Evolutionary conservation across 805 yeast genomes (phyloP).

Genomic region (Ogataea parapolymorpha): DNA sequence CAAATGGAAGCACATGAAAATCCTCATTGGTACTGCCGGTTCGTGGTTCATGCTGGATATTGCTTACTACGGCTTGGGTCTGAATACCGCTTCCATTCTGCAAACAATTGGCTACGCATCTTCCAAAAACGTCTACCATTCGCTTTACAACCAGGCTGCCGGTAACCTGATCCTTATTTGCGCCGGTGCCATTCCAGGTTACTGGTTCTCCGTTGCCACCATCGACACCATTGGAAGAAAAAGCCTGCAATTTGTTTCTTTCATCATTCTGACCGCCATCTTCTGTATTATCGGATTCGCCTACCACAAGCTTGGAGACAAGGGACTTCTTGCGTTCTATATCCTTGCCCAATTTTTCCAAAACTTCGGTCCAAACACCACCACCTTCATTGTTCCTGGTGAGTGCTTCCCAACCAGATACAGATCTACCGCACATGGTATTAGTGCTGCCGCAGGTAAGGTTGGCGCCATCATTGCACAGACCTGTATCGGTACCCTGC

Average conservation of each 20-base stretch:
- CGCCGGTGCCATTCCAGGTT: constrained; percentile 95
- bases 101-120: constrained; percentile 83
- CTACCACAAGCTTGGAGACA: constrained; percentile 62
- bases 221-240: constrained; percentile 82
- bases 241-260: constrained; percentile 76
- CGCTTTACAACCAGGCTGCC: constrained; percentile 74
- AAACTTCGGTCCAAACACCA: constrained; percentile 91
- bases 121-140: constrained; percentile 62
- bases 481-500: constrained; percentile 80
- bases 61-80: constrained; percentile 85
- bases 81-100: constrained; percentile 77
- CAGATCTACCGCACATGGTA: constrained; percentile 94
- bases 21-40: constrained; percentile 84
- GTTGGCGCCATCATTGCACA: constrained; percentile 92
- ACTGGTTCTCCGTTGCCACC: constrained; percentile 81
- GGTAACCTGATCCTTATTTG: constrained; percentile 91
- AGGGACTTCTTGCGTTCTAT: constrained; percentile 73
- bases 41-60: constrained; percentile 90
- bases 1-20: constrained; percentile 85
- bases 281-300: constrained; percentile 84
- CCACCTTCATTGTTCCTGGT: constrained; percentile 89
- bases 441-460: constrained; percentile 90
- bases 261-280: constrained; percentile 63
- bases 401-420: constrained; percentile 92
- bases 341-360: constrained; percentile 82